Base-by-base conservation (phyloP, 495 filamentous ascomycete genomes). In the Daldinia childiae region DNA sequence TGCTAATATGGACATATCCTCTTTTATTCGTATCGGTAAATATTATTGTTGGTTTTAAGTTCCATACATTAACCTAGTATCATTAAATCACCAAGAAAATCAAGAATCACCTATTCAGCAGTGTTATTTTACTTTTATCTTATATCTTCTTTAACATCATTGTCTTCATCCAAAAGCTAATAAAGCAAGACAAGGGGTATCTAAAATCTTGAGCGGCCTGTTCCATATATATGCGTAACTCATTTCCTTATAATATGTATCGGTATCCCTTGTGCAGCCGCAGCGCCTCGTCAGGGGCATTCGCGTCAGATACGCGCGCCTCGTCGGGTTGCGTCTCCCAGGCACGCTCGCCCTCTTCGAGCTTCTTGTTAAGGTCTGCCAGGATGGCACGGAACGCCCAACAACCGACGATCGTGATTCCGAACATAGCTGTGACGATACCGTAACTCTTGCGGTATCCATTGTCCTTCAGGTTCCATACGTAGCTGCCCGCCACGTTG, bases 401-500 rank as follows among this genome's bases (percentile, higher is more conserved):
- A 51, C 76, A 80, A 11, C 81, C 81, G 12, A 78, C 21, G 41
- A 88, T 74, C 0, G 89, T 89, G 4, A 91, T 84, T 32, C 86
- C 83, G 27, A 90, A 74, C 73, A 95, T 92, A 11, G 90, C 89
- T 38, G 92, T 81, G 30, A 90, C 85, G 9, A 83, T 85, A 70
- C 77, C 82, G 70, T 78, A 84, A 69, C 76, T 81, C 75, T 77
- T 74, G 57, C 76, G 74, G 74, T 68, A 82, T n/a, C 79, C 77
- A 65, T 79, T 74, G 1, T 76, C 81, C 32, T 76, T 76, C 11
- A 79, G 63, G 4, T 86, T 85, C 77, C 93, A 95, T 79, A 94
- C 89, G 71, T 93, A 95, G 38, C 83, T 85, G 1, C 91, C 90
- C 57, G 91, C 94, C 55, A 95, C 93, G 65, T 84, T 87, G 66